These are phyloP conservation scores for Ceratocystis diversiconidia DNA, from an alignment of 2,329 filamentous ascomycete genomes.

Conservation along the genomic window DNA sequence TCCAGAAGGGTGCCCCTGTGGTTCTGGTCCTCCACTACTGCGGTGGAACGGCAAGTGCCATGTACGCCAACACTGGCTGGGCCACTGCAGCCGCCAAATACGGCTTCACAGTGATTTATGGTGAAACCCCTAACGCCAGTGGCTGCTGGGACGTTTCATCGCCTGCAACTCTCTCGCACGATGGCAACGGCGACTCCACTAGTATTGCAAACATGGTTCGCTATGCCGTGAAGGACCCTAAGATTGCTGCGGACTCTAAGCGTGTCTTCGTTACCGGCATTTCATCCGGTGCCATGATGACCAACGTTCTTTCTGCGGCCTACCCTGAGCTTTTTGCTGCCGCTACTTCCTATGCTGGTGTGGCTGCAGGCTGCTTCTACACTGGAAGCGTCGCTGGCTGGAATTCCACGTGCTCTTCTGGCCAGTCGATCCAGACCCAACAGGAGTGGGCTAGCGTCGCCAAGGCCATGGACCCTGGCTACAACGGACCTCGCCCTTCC, in stretches of 20 bases:
- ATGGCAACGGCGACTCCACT: conserved; percentile 42
- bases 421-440: conserved; percentile 31
- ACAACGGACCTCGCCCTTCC: conserved; percentile 33
- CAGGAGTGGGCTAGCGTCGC: conserved; percentile 30
- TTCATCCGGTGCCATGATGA: conserved; percentile 38
- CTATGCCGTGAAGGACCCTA: conserved; percentile 39
- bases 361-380: conserved; percentile 41
- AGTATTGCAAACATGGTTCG: conserved; percentile 45
- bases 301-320: conserved; percentile 32
- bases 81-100: conserved; percentile 29
- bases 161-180: conserved; percentile 35
- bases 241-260: conserved; percentile 30
- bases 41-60: conserved; percentile 34
- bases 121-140: conserved; percentile 36
- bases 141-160: conserved; percentile 46
- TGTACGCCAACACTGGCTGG: conserved; percentile 36
- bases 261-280: conserved; percentile 41
- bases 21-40: conserved; percentile 43
- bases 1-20: conserved; percentile 31
- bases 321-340: conserved; percentile 43
- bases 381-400: conserved; percentile 32
- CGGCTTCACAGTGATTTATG: conserved; percentile 40
- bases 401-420: conserved; percentile 41
- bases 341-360: conserved; percentile 37
- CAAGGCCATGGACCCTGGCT: conserved; percentile 37